Base-by-base conservation (phyloP, 1,284 basidiomycete species). In the Naganishia albida region DNA sequence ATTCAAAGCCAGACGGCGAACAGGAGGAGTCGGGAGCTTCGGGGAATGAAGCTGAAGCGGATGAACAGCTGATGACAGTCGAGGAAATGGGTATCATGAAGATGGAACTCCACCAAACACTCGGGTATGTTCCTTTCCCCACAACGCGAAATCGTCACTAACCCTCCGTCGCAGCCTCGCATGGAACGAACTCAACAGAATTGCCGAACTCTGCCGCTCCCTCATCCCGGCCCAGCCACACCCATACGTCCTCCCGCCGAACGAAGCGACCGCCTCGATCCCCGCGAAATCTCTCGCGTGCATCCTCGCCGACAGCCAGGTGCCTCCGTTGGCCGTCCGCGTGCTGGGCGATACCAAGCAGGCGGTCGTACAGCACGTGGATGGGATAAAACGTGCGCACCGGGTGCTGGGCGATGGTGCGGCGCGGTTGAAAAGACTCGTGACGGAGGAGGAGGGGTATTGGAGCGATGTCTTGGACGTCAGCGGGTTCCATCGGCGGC, bases 51-150 rank as follows among this genome's bases (percentile, higher is more conserved):
- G 13, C 44, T 51, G 15, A 39, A 44, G 4, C 54, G 28, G 23
- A 59, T 34, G 34, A 34, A 34, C 34, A 59, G 44, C 54, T 54
- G 48, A 56, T 68, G 63, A 52, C 56, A 7, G 49, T 60, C 26
- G 53, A 65, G n/a, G 67, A 68, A 59, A 68, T 68, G 67, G 50
- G 42, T 8, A 38, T 49, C 16, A 68, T 68, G 67, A 68, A 62
- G 25, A n/a, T 46, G 7, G 59, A 65, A 46, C 38, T 68, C 20
- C 46, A 49, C 23, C 43, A 44, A 40, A 64, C 48, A 15, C 34
- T 68, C 1, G 55, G 52, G 67, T 65, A 43, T 50, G 59, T 67
- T 12, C 3, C 18, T 42, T 51, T 43, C n/a, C 20, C 48, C 7
- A 12, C 6, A 20, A 13, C 10, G 25, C 2, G 46, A 3, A 16